Evolutionary conservation across 768 basidiomycete genomes (phyloP).

Genomic region (Amylocystis lapponica): DNA sequence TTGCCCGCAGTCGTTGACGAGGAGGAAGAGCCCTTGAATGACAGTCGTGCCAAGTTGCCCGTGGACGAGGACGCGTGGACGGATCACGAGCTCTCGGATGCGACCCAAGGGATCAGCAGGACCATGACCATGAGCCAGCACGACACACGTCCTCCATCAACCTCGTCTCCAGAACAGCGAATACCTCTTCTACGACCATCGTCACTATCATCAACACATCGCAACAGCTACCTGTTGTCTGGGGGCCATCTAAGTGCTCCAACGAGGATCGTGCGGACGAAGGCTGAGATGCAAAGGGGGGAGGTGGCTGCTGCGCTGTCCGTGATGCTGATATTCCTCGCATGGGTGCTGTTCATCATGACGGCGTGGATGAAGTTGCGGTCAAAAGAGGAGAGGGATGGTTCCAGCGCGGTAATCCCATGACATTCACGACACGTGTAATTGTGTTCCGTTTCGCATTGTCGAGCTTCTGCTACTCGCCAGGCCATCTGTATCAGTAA

Average conservation of each 20-base stretch:
- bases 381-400: conserved; percentile 33
- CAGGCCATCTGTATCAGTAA: no score
- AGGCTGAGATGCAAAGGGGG: conserved; percentile 36
- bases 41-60: conserved; percentile 8
- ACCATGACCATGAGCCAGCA: no score
- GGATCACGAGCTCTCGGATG: conserved; percentile 4
- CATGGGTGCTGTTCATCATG: conserved; percentile 61
- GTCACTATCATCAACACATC: conserved; percentile 7
- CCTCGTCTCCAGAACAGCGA: conserved; percentile 13
- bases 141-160: no score
- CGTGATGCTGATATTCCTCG: conserved; percentile 36
- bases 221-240: conserved; percentile 15
- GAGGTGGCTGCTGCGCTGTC: conserved; percentile 41
- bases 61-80: conserved; percentile 9
- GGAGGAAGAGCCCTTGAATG: conserved; percentile 9
- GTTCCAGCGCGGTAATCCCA: conserved; percentile 6
- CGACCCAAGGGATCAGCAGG: conserved; percentile 2
- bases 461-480: no score
- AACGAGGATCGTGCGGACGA: conserved; percentile 13
- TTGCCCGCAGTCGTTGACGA: conserved; percentile 10
- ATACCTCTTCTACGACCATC: conserved; percentile 19
- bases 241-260: conserved; percentile 4
- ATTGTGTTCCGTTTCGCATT: no score
- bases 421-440: neutral
- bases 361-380: conserved; percentile 57